Conservation (phyloP, 2,329 filamentous ascomycete species). For the Paramyrothecium sp. region DNA sequence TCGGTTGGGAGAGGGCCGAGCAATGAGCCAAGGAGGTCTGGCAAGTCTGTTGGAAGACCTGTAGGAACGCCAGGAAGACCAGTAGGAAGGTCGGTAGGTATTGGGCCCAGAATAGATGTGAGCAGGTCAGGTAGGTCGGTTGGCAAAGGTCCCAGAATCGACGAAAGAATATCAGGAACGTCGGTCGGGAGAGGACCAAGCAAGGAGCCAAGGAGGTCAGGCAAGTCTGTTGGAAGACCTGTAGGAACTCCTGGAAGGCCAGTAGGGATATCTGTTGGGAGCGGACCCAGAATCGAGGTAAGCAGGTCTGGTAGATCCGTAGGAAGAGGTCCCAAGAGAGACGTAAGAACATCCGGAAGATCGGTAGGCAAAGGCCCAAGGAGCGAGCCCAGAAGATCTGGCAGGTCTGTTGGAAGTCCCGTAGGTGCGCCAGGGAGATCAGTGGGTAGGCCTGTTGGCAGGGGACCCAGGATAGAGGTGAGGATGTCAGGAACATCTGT, state of each 20-base stretch:
- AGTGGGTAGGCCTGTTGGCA: not conserved
- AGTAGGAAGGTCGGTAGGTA: not conserved
- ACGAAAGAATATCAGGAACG: not conserved
- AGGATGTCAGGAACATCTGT: not conserved
- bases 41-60: not conserved
- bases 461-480: not conserved
- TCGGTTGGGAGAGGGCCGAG: too few relatives aligned
- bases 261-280: not conserved
- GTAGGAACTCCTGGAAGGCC: not conserved
- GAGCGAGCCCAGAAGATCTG: not conserved
- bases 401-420: not conserved
- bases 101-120: not conserved
- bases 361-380: not conserved
- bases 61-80: not conserved
- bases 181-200: too few relatives aligned
- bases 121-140: not conserved
- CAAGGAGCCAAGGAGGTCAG: not conserved
- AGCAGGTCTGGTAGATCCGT: not conserved
- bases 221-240: not conserved
- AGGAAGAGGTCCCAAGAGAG: not conserved
- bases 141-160: not conserved
- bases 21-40: not conserved
- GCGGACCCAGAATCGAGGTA: not conserved
- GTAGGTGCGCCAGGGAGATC: not conserved
- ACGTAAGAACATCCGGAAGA: not conserved